phyloP scores from a whole-genome alignment of 345 rosid genomes.

The Arabidopsis arenosa region DNA sequence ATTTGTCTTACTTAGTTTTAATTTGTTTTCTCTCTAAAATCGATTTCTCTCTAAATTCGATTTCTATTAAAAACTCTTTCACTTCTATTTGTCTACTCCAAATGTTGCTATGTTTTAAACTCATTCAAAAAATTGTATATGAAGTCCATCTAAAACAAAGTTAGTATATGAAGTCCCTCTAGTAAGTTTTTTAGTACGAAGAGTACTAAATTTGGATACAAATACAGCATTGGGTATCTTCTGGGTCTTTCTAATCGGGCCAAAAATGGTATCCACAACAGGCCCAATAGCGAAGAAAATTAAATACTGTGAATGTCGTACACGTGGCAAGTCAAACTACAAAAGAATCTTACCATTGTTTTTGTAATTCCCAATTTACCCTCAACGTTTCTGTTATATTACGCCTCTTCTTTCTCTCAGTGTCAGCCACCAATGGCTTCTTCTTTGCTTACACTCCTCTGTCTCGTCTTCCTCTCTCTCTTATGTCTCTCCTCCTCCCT shows the following conservation, averaged over 20 bases:
- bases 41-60: too few relatives aligned
- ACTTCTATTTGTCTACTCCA: too few relatives aligned
- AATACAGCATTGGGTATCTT: background rate
- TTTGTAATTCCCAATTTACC: constrained; percentile 4
- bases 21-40: too few relatives aligned
- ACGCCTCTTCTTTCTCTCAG: background rate
- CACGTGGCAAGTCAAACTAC: background rate
- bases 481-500: background rate
- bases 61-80: too few relatives aligned
- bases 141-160: too few relatives aligned
- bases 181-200: too few relatives aligned
- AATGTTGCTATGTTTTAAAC: too few relatives aligned
- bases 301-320: background rate
- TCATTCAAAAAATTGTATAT: too few relatives aligned
- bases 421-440: constrained; percentile 17
- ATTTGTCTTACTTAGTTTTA: too few relatives aligned
- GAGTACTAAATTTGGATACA: background rate
- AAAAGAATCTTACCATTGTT: background rate
- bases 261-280: background rate
- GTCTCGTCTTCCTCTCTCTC: constrained; percentile 31
- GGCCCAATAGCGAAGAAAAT: background rate
- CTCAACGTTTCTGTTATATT: constrained; percentile 9
- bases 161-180: too few relatives aligned
- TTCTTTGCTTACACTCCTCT: constrained; percentile 31
- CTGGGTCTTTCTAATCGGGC: background rate